Conservation (phyloP, 139 green algal genomes). For the Trebouxia sp. region DNA sequence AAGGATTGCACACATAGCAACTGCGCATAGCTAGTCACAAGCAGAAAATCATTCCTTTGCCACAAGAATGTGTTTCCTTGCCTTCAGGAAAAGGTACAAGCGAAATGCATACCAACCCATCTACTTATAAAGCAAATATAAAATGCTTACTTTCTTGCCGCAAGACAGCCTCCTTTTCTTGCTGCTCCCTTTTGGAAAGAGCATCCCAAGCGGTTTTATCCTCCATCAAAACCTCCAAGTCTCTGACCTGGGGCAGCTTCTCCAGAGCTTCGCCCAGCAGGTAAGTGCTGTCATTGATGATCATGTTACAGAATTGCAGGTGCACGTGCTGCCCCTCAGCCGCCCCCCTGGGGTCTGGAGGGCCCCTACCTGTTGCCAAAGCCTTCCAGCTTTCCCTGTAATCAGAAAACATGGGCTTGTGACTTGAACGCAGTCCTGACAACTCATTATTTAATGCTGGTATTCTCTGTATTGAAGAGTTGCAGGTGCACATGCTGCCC, state of each 20-base stretch:
- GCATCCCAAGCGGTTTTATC: constrained; percentile 49
- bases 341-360: not conserved
- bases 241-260: constrained; percentile 69
- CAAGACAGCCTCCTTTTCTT: constrained; percentile 29
- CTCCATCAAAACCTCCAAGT: constrained; percentile 57
- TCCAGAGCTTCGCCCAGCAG: constrained; percentile 91
- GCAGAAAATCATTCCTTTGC: too few species aligned
- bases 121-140: too few species aligned
- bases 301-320: constrained; percentile 87
- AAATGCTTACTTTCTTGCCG: not conserved
- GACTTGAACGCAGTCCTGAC: too few species aligned
- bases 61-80: too few species aligned
- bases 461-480: too few species aligned
- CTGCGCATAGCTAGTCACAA: too few species aligned
- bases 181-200: constrained; percentile 48
- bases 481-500: too few species aligned
- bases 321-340: constrained; percentile 35
- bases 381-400: constrained; percentile 36
- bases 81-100: too few species aligned
- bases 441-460: too few species aligned
- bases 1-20: too few species aligned
- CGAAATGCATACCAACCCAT: too few species aligned
- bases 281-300: constrained; percentile 91
- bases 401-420: not conserved
- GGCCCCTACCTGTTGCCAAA: constrained; percentile 32